phyloP scores from a whole-genome alignment of 2,329 filamentous ascomycete genomes.

The Metarhizium album region DNA sequence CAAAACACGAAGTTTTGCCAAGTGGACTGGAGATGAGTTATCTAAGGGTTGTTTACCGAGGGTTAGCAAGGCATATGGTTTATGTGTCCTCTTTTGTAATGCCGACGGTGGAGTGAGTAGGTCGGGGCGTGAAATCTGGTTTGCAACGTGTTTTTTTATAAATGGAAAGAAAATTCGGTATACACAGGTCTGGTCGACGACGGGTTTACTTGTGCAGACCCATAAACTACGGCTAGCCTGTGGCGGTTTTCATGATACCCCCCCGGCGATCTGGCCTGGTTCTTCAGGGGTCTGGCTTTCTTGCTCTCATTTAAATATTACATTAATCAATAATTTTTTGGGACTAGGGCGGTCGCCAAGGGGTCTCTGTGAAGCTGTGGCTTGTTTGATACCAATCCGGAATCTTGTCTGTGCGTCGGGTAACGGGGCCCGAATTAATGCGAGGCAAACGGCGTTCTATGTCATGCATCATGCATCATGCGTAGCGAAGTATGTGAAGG shows the following conservation, averaged over 20 bases:
- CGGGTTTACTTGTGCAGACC: neutral
- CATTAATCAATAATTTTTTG: constrained; percentile 16
- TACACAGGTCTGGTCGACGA: neutral
- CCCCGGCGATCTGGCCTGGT: constrained; percentile 13
- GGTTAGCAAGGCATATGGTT: constrained; percentile 24
- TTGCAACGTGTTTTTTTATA: constrained; percentile 6
- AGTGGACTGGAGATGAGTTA: constrained; percentile 19
- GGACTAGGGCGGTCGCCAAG: neutral
- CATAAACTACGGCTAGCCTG: neutral
- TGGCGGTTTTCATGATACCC: constrained; percentile 14
- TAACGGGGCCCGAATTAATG: too few relatives aligned
- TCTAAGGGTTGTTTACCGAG: constrained; percentile 16
- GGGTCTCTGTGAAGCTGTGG: neutral
- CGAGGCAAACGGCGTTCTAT: too few relatives aligned
- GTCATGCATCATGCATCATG: too few relatives aligned
- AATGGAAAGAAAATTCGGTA: neutral
- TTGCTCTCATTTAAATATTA: constrained; percentile 20
- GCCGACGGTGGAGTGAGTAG: constrained; percentile 19
- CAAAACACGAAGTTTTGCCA: constrained; percentile 15
- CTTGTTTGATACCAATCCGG: too few relatives aligned
- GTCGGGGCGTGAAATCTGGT: constrained; percentile 12
- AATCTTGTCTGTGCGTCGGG: too few relatives aligned
- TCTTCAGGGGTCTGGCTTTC: constrained; percentile 16
- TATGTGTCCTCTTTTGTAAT: constrained; percentile 24
- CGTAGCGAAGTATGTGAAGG: too few relatives aligned